These are phyloP conservation scores for Neurospora sp. DNA, from an alignment of 495 filamentous ascomycete species.

Conservation along the genomic window DNA sequence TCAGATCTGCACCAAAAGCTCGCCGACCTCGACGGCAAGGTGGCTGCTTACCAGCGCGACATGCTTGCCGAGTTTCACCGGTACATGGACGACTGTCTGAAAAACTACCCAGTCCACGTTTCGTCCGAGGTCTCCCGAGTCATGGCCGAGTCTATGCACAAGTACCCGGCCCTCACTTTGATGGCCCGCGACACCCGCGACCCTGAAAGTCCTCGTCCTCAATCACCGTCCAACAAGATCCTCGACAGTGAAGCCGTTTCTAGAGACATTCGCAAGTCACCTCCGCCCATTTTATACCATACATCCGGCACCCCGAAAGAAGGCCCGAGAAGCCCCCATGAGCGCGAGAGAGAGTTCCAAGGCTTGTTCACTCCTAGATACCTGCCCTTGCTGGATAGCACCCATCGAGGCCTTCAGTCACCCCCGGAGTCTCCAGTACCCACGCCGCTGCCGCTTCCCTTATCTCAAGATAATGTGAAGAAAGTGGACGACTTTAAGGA, in stretches of 20 bases:
- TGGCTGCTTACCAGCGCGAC: conserved; percentile 38
- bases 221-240: conserved; percentile 8
- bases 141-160: conserved; percentile 33
- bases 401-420: conserved; percentile 20
- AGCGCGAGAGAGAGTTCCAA: conserved; percentile 46
- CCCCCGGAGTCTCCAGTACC: conserved; percentile 14
- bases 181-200: background rate
- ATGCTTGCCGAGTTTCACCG: conserved; percentile 39
- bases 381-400: conserved; percentile 45
- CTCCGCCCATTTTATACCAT: conserved; percentile 32
- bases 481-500: conserved; percentile 20
- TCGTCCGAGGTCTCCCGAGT: conserved; percentile 31
- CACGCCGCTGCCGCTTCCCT: conserved; percentile 4
- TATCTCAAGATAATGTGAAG: conserved; percentile 12
- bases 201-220: conserved; percentile 5
- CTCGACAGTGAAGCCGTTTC: conserved; percentile 9
- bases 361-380: conserved; percentile 51
- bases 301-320: conserved; percentile 27
- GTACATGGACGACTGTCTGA: conserved; percentile 36
- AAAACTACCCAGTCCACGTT: conserved; percentile 32
- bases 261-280: conserved; percentile 27
- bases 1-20: conserved; percentile 42
- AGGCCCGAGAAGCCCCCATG: conserved; percentile 31
- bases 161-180: conserved; percentile 30
- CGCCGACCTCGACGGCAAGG: conserved; percentile 37